Evolutionary conservation across 2,329 filamentous ascomycete species (phyloP).

Genomic region (Colletotrichum truncatum): DNA sequence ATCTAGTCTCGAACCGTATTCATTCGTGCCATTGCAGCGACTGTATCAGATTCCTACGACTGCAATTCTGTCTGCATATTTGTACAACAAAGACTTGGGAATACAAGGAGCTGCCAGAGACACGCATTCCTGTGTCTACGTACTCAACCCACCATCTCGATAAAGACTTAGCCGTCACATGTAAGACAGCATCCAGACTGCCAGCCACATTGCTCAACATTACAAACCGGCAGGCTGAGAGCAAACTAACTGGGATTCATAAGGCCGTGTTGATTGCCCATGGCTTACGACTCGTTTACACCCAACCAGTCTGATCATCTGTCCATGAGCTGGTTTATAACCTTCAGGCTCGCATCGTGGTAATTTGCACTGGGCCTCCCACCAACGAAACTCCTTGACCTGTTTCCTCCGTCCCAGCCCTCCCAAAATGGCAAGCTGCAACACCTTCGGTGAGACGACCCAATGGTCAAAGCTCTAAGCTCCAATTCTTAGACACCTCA

Average conservation of each 20-base stretch:
- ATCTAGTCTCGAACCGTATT: not conserved
- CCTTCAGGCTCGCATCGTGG: not conserved
- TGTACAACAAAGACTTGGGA: not conserved
- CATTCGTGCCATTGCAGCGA: not conserved
- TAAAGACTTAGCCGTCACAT: not conserved
- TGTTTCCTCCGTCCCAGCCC: not conserved
- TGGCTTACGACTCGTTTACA: not conserved
- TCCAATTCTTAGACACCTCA: not conserved
- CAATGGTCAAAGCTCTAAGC: conserved; percentile 17
- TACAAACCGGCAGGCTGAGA: not conserved
- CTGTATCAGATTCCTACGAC: not conserved
- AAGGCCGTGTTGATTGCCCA: not conserved
- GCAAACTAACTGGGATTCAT: not conserved
- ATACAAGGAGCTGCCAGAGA: not conserved
- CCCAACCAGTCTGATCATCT: not conserved
- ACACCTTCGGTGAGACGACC: not conserved
- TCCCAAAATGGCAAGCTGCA: not conserved
- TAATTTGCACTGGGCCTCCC: too few relatives aligned
- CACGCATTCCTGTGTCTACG: not conserved
- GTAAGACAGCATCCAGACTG: not conserved
- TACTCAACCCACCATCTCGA: not conserved
- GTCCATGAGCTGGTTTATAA: not conserved
- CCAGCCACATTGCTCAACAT: conserved; percentile 8
- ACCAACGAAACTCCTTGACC: too few relatives aligned
- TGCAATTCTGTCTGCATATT: not conserved